Conservation (phyloP, 441 rosid genomes). For the Erysimum pusillum region DNA sequence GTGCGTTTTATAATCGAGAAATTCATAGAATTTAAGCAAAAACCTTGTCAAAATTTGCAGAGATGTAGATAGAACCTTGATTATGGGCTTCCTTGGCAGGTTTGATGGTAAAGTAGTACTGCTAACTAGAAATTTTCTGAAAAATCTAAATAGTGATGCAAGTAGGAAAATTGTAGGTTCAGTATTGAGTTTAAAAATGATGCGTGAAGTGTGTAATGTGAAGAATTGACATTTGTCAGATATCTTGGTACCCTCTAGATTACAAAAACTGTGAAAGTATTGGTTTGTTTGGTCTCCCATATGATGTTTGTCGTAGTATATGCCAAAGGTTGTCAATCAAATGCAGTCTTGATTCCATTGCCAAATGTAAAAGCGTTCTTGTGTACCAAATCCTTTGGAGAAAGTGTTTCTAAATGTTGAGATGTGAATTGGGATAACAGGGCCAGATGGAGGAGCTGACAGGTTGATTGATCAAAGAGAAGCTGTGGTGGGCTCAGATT, state of each 20-base stretch:
- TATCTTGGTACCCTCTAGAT: neutral
- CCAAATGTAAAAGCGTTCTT: neutral
- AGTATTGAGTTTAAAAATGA: neutral
- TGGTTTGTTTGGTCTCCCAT: neutral
- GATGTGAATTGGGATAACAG: conserved; percentile 53
- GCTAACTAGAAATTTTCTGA: neutral
- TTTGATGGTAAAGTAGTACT: neutral
- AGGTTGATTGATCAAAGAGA: conserved; percentile 53
- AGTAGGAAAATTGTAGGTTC: neutral
- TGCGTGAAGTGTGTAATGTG: neutral
- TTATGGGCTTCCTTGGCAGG: neutral
- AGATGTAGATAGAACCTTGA: neutral
- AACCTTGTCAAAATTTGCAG: neutral
- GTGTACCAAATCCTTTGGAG: neutral
- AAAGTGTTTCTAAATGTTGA: neutral
- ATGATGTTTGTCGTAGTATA: neutral
- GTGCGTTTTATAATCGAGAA: neutral
- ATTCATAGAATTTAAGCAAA: neutral
- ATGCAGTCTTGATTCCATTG: neutral
- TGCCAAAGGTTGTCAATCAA: neutral
- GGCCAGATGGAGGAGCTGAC: conserved; percentile 91
- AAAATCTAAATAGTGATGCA: conserved; percentile 2
- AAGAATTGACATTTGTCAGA: neutral
- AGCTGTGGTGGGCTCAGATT: conserved; percentile 13
- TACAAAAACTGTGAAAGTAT: neutral